Evolutionary conservation across 1,284 basidiomycete genomes (phyloP), one percentile per base, ranked within the genome.

Genomic region (Inonotus obliquus): DNA sequence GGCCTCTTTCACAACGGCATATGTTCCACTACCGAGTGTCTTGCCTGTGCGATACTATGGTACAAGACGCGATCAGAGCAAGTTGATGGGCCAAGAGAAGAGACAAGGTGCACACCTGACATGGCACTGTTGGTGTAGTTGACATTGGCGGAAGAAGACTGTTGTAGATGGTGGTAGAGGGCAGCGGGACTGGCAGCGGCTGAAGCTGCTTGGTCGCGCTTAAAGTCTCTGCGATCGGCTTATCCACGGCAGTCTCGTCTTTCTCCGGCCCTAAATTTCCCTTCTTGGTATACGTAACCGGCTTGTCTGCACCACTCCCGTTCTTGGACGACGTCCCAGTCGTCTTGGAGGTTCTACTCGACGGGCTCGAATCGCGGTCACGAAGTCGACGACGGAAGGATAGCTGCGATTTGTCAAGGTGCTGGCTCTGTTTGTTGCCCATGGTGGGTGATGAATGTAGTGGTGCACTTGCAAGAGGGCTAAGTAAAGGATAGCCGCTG

Each of bases 1-100:
- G 51, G 94, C 96, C 78, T 98, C 96, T 74, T 94, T 94, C 64
- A 94, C 92, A 70, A 94, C 92, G 63, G 92, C 91, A 71, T 94
- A 95, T 9, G 91, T 97, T 54, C 91, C 96, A 74, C 92, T 95
- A 37, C 96, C 93, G 37, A 96, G 82, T 4, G 91, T 94, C 75
- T 89, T 91, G 65, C 93, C 93, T n/a, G 93, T 95, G 71, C 92
- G 91, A 72, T 96, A 96, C 92, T 95, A 69, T 57, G 56, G 44
- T 51, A 59, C 38, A 44, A 21, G 37, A 21, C 21, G 44, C 27
- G 39, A n/a, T 35, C 47, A 17, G 51, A 55, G 38, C 44, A 37
- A n/a, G 52, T 17, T 25, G 47, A 39, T 35, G 35, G 29, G 44
- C 6, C n/a, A n/a, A 17, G 56, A 11, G 32, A n/a, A 27, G 25